phyloP scores from a whole-genome alignment of 352 stramenopile species.

The Phytophthora hibernalis region DNA sequence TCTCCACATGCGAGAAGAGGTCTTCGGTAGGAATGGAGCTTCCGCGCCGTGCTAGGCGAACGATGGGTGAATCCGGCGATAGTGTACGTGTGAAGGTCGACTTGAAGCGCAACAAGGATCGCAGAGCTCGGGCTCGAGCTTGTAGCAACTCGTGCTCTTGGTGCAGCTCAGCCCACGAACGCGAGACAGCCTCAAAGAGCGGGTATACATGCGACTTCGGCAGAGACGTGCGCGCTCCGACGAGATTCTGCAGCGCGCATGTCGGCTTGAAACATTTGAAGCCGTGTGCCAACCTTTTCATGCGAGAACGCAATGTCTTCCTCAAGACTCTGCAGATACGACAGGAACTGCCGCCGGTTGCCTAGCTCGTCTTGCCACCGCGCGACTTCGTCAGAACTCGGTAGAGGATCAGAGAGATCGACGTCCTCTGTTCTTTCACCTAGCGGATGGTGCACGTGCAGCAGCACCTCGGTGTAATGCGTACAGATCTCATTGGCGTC shows the following conservation, averaged over 20 bases:
- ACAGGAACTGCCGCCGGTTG: constrained; percentile 93
- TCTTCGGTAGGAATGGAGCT: constrained; percentile 69
- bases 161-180: constrained; percentile 84
- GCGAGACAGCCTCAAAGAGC: constrained; percentile 91
- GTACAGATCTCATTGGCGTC: constrained; percentile 79
- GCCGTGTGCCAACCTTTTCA: constrained; percentile 80
- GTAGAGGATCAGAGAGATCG: constrained; percentile 20
- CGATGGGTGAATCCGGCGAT: constrained; percentile 59
- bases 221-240: constrained; percentile 86
- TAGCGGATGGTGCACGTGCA: constrained; percentile 74
- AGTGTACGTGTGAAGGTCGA: constrained; percentile 73
- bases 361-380: constrained; percentile 93
- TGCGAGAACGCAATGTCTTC: constrained; percentile 90
- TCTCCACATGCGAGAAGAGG: constrained; percentile 74
- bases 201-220: constrained; percentile 95
- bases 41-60: constrained; percentile 58
- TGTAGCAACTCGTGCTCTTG: constrained; percentile 78
- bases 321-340: constrained; percentile 91
- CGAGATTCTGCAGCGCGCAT: constrained; percentile 81
- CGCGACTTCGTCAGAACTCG: constrained; percentile 55
- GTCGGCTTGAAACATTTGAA: constrained; percentile 75
- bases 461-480: constrained; percentile 82
- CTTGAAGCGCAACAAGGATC: constrained; percentile 79
- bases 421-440: constrained; percentile 29
- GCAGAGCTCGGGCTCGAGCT: constrained; percentile 68